A percentile compares a stretch with the other conserved stretches of the same genome.
These are phyloP conservation scores for Barnettozyma populi DNA, from an alignment of 805 yeast genomes.

Conservation along the genomic window DNA sequence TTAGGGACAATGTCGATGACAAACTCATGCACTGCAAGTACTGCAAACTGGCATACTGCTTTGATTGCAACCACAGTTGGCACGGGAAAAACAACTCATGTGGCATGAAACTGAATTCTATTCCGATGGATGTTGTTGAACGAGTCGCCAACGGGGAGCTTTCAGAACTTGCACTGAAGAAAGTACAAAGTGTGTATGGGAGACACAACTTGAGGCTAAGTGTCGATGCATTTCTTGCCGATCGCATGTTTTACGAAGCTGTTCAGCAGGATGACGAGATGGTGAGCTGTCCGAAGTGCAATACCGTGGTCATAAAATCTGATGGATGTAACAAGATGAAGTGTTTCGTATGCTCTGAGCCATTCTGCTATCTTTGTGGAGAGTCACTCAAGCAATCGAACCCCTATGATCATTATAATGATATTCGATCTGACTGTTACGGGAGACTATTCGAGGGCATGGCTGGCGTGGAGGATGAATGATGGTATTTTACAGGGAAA, in stretches of 20 bases:
- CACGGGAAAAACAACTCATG: slow-evolving; percentile 51
- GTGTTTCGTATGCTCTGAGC: slow-evolving; percentile 42
- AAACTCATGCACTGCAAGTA: slow-evolving; percentile 42
- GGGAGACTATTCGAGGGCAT: slow-evolving; percentile 49
- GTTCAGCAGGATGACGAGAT: slow-evolving; percentile 37
- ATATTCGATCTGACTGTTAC: slow-evolving; percentile 39
- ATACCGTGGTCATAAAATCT: slow-evolving; percentile 41
- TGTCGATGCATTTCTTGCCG: slow-evolving; percentile 41
- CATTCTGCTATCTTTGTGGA: slow-evolving; percentile 56
- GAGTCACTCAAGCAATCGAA: slow-evolving; percentile 30
- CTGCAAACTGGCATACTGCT: slow-evolving; percentile 52
- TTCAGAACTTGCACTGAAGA: slow-evolving; percentile 30
- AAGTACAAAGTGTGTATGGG: slow-evolving; percentile 41
- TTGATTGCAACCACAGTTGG: slow-evolving; percentile 53
- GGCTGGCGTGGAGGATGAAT: slow-evolving; percentile 27
- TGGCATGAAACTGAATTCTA: slow-evolving; percentile 29
- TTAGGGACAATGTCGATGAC: slow-evolving; percentile 42
- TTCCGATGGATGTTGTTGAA: slow-evolving; percentile 25
- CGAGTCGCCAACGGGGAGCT: slow-evolving; percentile 17
- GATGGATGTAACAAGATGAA: slow-evolving; percentile 66
- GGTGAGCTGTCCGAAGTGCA: slow-evolving; percentile 49
- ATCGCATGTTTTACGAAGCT: slow-evolving; percentile 39
- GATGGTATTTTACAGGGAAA: neutral
- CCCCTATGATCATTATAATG: slow-evolving; percentile 49
- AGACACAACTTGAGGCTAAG: slow-evolving; percentile 35